These are phyloP conservation scores for Meredithiella fracta DNA, from an alignment of 2,329 filamentous ascomycete species.

Conservation along the genomic window DNA sequence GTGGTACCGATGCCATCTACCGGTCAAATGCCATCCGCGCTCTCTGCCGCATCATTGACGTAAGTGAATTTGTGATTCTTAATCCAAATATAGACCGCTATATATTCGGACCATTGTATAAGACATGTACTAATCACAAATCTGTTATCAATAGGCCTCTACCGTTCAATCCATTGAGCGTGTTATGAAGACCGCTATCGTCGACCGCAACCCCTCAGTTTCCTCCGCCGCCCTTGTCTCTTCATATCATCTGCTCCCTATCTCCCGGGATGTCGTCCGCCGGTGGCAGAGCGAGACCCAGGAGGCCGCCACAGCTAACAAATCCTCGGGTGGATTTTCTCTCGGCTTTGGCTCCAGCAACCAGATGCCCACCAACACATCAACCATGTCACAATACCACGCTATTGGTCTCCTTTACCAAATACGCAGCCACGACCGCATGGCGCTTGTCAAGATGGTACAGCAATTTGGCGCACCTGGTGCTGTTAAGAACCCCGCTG, in stretches of 20 bases:
- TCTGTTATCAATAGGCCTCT: slow-evolving; percentile 43
- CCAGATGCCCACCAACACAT: slow-evolving; percentile 70
- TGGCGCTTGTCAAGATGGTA: slow-evolving; percentile 99
- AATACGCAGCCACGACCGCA: slow-evolving; percentile 92
- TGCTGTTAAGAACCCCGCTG: slow-evolving; percentile 86
- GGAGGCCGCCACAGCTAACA: slow-evolving; percentile 79
- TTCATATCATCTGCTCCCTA: slow-evolving; percentile 91
- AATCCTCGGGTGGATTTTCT: slow-evolving; percentile 78
- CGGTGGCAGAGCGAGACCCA: slow-evolving; percentile 98
- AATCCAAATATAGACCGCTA: not conserved
- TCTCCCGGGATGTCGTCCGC: slow-evolving; percentile 85
- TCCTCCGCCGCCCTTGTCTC: slow-evolving; percentile 92
- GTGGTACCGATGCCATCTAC: slow-evolving; percentile 85
- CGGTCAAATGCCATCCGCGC: slow-evolving; percentile 91
- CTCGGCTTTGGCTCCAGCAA: slow-evolving; percentile 75
- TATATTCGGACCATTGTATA: not conserved
- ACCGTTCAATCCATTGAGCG: slow-evolving; percentile 96
- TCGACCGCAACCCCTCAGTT: slow-evolving; percentile 96
- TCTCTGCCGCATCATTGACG: slow-evolving; percentile 91
- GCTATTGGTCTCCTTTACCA: slow-evolving; percentile 94
- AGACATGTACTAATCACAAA: not conserved
- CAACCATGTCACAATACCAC: slow-evolving; percentile 97
- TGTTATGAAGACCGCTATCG: slow-evolving; percentile 96
- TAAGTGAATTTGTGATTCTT: slow-evolving; percentile 28
- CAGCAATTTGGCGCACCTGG: slow-evolving; percentile 90